These are phyloP conservation scores for Nelumbo lutea DNA, from an alignment of 164 flowering plant species.

Conservation along the genomic window DNA sequence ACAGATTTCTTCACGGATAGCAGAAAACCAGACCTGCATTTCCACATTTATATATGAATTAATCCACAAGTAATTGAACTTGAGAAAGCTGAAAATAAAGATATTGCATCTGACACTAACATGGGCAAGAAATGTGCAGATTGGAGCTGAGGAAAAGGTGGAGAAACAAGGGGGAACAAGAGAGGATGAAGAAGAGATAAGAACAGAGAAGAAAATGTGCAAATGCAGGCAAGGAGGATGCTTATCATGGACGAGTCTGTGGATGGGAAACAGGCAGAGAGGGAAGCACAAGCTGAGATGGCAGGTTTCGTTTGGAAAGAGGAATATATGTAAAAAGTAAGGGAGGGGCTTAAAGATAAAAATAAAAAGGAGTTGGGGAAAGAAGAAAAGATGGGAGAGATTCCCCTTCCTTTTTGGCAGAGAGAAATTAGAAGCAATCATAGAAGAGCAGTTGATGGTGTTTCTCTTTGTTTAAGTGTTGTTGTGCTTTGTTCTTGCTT, in stretches of 20 bases:
- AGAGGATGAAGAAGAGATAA: slow-evolving; percentile 13
- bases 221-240: slow-evolving; percentile 42
- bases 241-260: slow-evolving; percentile 32
- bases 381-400: not conserved
- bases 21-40: too few species aligned
- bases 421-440: not conserved
- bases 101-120: not conserved
- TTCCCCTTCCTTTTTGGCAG: not conserved
- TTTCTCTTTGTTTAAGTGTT: not conserved
- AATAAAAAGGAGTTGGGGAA: not conserved
- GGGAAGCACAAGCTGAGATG: slow-evolving; percentile 14
- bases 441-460: not conserved
- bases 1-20: too few species aligned
- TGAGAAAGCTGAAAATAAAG: too few species aligned
- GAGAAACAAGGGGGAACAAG: slow-evolving; percentile 23
- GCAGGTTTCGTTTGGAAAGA: not conserved
- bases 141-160: slow-evolving; percentile 25
- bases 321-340: not conserved
- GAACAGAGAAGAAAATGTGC: slow-evolving; percentile 17
- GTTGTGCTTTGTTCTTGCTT: not conserved
- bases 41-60: too few species aligned
- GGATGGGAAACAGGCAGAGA: slow-evolving; percentile 38
- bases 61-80: too few species aligned
- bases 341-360: not conserved
- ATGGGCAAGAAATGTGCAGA: slow-evolving; percentile 26